Conservation (phyloP, 192 early-diverging fungal species). For the Coemansia sp. region DNA sequence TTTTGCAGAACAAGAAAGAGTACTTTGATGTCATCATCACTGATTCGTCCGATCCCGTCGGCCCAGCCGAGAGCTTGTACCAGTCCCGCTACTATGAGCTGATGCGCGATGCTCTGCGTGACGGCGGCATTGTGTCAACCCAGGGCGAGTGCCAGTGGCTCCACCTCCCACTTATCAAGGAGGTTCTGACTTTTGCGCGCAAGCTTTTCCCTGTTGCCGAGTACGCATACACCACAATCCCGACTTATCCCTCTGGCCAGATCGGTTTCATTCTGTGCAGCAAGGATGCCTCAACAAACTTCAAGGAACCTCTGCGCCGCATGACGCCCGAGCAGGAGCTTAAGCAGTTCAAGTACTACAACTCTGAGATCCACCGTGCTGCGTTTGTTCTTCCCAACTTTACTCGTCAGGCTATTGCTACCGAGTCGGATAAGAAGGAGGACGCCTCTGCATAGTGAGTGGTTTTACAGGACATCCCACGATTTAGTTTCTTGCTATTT, state of each 20-base stretch:
- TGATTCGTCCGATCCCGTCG: slow-evolving; percentile 97
- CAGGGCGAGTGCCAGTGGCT: slow-evolving; percentile 99
- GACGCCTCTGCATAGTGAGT: slow-evolving; percentile 6
- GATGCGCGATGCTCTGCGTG: slow-evolving; percentile 86
- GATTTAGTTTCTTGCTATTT: too few species aligned
- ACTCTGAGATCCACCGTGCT: slow-evolving; percentile 86
- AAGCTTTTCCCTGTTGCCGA: slow-evolving; percentile 87
- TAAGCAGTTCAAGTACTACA: slow-evolving; percentile 89
- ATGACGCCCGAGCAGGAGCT: slow-evolving; percentile 79
- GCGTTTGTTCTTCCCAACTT: slow-evolving; percentile 94
- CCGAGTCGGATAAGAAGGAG: neutral
- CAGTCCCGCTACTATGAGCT: slow-evolving; percentile 90
- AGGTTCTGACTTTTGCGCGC: slow-evolving; percentile 78
- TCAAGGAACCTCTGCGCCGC: slow-evolving; percentile 76
- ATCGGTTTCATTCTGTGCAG: slow-evolving; percentile 95
- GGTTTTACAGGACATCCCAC: too few species aligned
- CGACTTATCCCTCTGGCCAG: slow-evolving; percentile 97
- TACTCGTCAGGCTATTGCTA: slow-evolving; percentile 57
- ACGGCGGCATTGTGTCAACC: slow-evolving; percentile 90
- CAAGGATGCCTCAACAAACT: slow-evolving; percentile 72
- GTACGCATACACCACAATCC: slow-evolving; percentile 93
- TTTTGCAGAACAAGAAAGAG: slow-evolving; percentile 82
- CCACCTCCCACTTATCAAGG: slow-evolving; percentile 88
- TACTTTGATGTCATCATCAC: slow-evolving; percentile 98
- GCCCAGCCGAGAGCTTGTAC: slow-evolving; percentile 95